These are phyloP conservation scores for Aspergillus phoenicis DNA, from an alignment of 2,329 filamentous ascomycete species.

Conservation along the genomic window DNA sequence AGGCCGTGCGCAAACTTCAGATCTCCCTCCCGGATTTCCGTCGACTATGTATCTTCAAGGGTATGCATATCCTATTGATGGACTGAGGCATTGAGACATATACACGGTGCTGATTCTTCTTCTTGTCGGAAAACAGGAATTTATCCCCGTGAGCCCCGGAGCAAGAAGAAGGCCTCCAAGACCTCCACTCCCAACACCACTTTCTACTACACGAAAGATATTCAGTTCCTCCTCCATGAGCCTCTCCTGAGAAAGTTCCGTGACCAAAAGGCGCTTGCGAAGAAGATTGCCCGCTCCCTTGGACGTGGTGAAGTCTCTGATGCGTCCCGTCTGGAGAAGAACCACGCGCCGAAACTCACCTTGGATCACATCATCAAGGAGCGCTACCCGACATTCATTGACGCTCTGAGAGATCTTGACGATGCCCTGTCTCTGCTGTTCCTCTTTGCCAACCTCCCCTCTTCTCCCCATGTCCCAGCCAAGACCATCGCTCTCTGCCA, in stretches of 20 bases:
- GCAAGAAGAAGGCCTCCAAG: conserved; percentile 95
- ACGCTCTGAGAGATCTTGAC: conserved; percentile 90
- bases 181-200: conserved; percentile 87
- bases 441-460: conserved; percentile 94
- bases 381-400: conserved; percentile 94
- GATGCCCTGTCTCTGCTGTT: conserved; percentile 97
- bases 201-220: conserved; percentile 91
- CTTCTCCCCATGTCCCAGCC: conserved; percentile 82
- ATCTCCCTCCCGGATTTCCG: conserved; percentile 96
- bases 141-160: conserved; percentile 94
- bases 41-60: conserved; percentile 99
- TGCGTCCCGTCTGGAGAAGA: conserved; percentile 87
- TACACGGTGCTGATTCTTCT: conserved; percentile 20
- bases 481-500: conserved; percentile 97
- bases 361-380: conserved; percentile 97
- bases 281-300: conserved; percentile 93
- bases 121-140: conserved; percentile 60
- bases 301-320: conserved; percentile 89
- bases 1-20: conserved; percentile 96
- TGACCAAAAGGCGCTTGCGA: conserved; percentile 93
- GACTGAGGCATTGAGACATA: not conserved
- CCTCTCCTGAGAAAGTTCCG: conserved; percentile 92
- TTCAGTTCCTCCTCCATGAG: conserved; percentile 97
- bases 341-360: conserved; percentile 83
- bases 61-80: conserved; percentile 34